Evolutionary conservation across 805 yeast genomes (phyloP).

Genomic region (Candida palmyrensis): DNA sequence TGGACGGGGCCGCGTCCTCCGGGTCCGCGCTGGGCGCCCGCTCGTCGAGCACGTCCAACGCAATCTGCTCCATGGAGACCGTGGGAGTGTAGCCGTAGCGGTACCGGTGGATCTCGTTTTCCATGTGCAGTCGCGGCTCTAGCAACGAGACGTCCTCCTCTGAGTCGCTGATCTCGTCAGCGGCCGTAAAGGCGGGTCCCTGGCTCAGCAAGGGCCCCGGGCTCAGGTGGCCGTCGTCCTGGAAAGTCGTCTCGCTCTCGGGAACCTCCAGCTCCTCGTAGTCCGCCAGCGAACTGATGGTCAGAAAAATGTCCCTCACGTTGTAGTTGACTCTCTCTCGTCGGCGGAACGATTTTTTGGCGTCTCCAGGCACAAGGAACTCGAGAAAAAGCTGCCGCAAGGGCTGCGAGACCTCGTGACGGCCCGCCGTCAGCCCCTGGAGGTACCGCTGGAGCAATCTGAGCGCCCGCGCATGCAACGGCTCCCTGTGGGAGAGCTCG

Average conservation of each 20-base stretch:
- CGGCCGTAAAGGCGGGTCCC: not conserved
- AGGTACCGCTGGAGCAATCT: not conserved
- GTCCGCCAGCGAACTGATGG: too few relatives aligned
- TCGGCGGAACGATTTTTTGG: not conserved
- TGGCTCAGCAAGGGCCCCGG: not conserved
- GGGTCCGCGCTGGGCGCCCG: not conserved
- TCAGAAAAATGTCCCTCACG: not conserved
- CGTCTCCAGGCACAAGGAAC: not conserved
- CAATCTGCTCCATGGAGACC: not conserved
- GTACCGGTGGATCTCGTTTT: slow-evolving; percentile 17
- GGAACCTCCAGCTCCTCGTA: too few relatives aligned
- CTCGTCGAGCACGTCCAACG: not conserved
- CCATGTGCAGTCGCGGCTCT: slow-evolving; percentile 20
- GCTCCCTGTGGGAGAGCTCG: not conserved
- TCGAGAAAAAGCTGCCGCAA: not conserved
- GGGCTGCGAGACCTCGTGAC: not conserved
- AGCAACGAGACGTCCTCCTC: slow-evolving; percentile 7
- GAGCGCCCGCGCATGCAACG: slow-evolving; percentile 1
- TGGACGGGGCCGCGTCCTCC: too few relatives aligned
- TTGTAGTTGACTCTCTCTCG: slow-evolving; percentile 1
- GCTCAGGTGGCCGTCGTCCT: not conserved
- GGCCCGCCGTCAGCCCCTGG: not conserved
- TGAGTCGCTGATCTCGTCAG: slow-evolving; percentile 10
- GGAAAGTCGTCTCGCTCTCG: not conserved
- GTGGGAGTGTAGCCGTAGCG: not conserved